These are phyloP conservation scores for Trichocomaceae sp. DNA, from an alignment of 2,329 filamentous ascomycete species.

Conservation along the genomic window DNA sequence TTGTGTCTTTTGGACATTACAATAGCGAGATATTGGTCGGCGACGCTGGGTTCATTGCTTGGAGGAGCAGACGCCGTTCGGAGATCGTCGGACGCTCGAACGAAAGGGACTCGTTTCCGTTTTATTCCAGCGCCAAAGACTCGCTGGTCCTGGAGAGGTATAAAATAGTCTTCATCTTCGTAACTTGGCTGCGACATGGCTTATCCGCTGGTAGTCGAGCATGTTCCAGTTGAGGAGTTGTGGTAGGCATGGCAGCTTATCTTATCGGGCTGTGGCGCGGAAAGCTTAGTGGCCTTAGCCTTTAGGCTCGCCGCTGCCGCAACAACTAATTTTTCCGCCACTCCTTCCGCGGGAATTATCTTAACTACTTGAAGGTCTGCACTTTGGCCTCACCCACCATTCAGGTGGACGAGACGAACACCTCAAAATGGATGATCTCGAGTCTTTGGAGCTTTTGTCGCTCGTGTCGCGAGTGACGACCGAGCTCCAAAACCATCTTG, in stretches of 20 bases:
- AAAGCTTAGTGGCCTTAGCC: too few species aligned
- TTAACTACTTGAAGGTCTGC: neutral
- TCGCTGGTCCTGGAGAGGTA: conserved; percentile 53
- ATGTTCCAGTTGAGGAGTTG: neutral
- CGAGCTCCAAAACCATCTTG: conserved; percentile 89
- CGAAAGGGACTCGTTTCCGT: conserved; percentile 55
- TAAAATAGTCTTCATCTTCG: conserved; percentile 53
- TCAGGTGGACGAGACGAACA: neutral
- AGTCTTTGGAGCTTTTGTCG: conserved; percentile 84
- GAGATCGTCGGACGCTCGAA: conserved; percentile 42
- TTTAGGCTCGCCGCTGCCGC: conserved; percentile 2
- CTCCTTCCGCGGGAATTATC: neutral
- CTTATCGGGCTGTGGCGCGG: conserved; percentile 12
- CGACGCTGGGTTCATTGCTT: conserved; percentile 24
- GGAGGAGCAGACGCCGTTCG: conserved; percentile 15
- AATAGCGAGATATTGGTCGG: conserved; percentile 42
- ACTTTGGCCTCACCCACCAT: conserved; percentile 4
- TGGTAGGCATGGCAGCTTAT: conserved; percentile 5
- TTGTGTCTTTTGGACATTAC: conserved; percentile 30
- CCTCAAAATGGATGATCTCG: conserved; percentile 74
- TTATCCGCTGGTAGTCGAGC: neutral
- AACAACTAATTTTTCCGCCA: conserved; percentile 12
- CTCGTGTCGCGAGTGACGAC: conserved; percentile 91
- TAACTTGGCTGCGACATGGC: conserved; percentile 13
- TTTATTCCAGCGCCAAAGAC: conserved; percentile 59